Percentiles rank a stretch among this genome's conserved stretches.
phyloP scores from a whole-genome alignment of 148 eudicot genomes.

The Diospyros kaki region DNA sequence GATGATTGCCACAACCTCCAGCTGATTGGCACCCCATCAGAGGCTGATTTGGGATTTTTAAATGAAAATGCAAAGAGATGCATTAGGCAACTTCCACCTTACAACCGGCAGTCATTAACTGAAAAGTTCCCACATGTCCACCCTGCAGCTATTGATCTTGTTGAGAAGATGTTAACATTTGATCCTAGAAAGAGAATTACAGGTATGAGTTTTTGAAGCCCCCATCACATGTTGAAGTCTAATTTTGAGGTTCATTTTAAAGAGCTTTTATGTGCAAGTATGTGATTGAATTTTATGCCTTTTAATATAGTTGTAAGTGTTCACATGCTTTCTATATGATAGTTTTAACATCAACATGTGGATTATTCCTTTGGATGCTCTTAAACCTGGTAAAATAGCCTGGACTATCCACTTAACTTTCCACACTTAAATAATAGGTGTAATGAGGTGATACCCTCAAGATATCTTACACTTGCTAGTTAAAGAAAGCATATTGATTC shows the following conservation, averaged over 20 bases:
- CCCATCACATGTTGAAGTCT: not conserved
- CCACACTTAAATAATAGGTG: no score
- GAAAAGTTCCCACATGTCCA: slow-evolving; percentile 85
- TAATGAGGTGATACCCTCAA: no score
- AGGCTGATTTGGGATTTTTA: slow-evolving; percentile 70
- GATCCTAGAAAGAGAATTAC: slow-evolving; percentile 92
- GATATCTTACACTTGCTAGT: no score
- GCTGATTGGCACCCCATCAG: slow-evolving; percentile 95
- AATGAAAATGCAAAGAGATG: slow-evolving; percentile 97
- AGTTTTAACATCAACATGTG: no score
- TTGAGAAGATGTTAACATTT: slow-evolving; percentile 93
- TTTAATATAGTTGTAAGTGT: no score
- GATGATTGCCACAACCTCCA: not conserved
- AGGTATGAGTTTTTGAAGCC: slow-evolving; percentile 33
- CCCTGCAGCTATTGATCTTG: slow-evolving; percentile 84
- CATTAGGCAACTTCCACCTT: slow-evolving; percentile 73
- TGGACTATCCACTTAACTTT: no score
- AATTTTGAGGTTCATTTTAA: not conserved
- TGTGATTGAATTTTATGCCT: no score
- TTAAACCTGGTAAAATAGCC: no score
- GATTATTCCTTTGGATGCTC: no score
- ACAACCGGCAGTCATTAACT: slow-evolving; percentile 65
- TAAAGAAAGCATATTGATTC: no score
- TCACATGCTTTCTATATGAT: no score
- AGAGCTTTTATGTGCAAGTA: not conserved